Evolutionary conservation across 2,329 filamentous ascomycete genomes (phyloP), one percentile per base, ranked within the genome.

Genomic region (Arachnopeziza araneosa): DNA sequence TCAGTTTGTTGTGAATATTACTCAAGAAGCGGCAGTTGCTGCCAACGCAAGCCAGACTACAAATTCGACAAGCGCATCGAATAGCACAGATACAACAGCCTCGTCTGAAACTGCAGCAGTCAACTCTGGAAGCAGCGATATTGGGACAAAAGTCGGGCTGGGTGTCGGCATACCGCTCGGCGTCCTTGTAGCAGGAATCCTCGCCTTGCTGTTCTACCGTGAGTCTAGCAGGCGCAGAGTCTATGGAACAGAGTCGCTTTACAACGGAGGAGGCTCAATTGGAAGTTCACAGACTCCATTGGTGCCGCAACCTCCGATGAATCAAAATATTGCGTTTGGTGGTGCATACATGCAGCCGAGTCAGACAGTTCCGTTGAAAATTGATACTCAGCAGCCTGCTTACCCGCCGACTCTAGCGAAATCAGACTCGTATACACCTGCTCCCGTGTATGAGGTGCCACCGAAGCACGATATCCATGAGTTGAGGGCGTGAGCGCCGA

Each of bases 111-210:
- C 50, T 22, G 49, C 58, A 24, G 50, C 24, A 50, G 30, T 50
- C 22, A 48, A 17, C 50, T 54, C 59, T 17, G 55, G 55, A 10
- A 24, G 17, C 23, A 24, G 51, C 9, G 50, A 49, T 23, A 24
- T 52, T 23, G 64, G 59, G 24, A 64, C 59, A 22, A 66, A 63
- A 54, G 32, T 66, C n/a, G 61, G 63, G 2, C 24, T 66, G 3
- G 64, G 64, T n/a, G 60, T 64, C 12, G 64, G 63, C 7, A 56
- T 64, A 6, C 64, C 62, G 24, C 60, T 66, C 2, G 60, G 62
- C 10, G 56, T 64, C 14, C 54, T 66, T 24, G 64, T 59, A 5
- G 24, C 59, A 19, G 64, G 64, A 1, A 22, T 64, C 24, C 52
- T 66, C 10, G 57, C 50, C 2, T 61, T 64, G 23, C 50, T 64